phyloP scores from a whole-genome alignment of 2,329 filamentous ascomycete species.

The Hypoxylon sp. region DNA sequence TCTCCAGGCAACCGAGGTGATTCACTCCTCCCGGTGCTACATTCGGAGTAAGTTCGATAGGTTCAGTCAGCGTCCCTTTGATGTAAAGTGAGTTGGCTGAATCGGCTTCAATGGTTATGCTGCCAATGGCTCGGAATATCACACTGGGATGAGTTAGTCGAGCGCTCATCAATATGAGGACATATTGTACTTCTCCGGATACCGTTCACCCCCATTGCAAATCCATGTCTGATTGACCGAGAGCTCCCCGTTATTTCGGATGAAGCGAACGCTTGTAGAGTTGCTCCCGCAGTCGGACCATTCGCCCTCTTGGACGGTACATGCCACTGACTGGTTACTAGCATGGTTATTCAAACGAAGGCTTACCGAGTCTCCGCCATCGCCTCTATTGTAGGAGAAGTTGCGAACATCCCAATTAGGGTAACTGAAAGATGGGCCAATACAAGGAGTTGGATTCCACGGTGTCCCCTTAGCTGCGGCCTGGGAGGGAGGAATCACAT shows the following conservation, averaged over 20 bases:
- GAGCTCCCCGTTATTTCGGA: constrained; percentile 19
- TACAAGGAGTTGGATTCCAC: constrained; percentile 41
- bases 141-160: constrained; percentile 26
- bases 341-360: constrained; percentile 41
- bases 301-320: constrained; percentile 20
- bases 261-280: constrained; percentile 33
- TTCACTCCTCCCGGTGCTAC: constrained; percentile 44
- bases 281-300: constrained; percentile 33
- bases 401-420: constrained; percentile 42
- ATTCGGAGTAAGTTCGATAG: constrained; percentile 41
- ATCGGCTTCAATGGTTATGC: constrained; percentile 18
- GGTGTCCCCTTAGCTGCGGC: constrained; percentile 13
- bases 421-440: constrained; percentile 42
- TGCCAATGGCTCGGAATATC: constrained; percentile 36
- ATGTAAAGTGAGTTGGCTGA: constrained; percentile 25
- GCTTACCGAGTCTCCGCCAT: constrained; percentile 17
- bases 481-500: constrained; percentile 32
- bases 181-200: constrained; percentile 28
- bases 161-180: no score
- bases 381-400: constrained; percentile 18
- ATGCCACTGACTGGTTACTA: constrained; percentile 34
- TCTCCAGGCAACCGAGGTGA: constrained; percentile 37
- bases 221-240: constrained; percentile 40
- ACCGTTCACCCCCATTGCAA: constrained; percentile 33
- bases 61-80: constrained; percentile 39